A percentile compares a stretch with the other conserved stretches of the same genome.
phyloP scores from a whole-genome alignment of 108 stramenopile species.

The Schizochytrium sp. region DNA sequence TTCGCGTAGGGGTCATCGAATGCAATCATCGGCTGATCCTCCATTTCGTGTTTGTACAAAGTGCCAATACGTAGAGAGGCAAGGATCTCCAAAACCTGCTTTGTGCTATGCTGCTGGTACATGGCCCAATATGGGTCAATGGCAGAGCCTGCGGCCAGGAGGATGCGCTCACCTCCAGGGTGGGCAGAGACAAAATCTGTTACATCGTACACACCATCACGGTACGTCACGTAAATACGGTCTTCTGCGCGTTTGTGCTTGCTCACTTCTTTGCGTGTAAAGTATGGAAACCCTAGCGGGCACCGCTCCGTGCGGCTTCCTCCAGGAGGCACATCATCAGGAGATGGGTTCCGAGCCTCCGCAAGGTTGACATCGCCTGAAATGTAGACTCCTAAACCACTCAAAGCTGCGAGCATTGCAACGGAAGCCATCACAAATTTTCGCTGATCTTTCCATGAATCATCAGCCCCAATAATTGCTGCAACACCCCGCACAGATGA shows the following conservation, averaged over 20 bases:
- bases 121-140: constrained; percentile 86
- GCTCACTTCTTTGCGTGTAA: constrained; percentile 68
- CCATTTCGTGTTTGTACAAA: background rate
- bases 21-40: background rate
- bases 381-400: too few relatives aligned
- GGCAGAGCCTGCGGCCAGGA: constrained; percentile 83
- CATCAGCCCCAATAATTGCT: too few relatives aligned
- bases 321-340: background rate
- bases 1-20: constrained; percentile 71
- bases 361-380: background rate
- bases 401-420: too few relatives aligned
- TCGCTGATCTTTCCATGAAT: too few relatives aligned
- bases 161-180: constrained; percentile 92
- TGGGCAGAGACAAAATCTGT: constrained; percentile 90
- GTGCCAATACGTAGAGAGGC: constrained; percentile 64
- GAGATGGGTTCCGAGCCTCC: background rate
- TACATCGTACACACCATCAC: constrained; percentile 92
- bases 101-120: constrained; percentile 74
- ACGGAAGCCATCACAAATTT: too few relatives aligned
- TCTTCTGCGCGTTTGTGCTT: constrained; percentile 70
- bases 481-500: too few relatives aligned
- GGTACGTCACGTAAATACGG: constrained; percentile 89
- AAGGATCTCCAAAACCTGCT: constrained; percentile 61
- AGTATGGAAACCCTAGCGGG: constrained; percentile 57
- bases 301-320: background rate